Evolutionary conservation across 257 asterid genomes (phyloP), one percentile per base, ranked within the genome.

Genomic region (Craterostigma plantagineum): DNA sequence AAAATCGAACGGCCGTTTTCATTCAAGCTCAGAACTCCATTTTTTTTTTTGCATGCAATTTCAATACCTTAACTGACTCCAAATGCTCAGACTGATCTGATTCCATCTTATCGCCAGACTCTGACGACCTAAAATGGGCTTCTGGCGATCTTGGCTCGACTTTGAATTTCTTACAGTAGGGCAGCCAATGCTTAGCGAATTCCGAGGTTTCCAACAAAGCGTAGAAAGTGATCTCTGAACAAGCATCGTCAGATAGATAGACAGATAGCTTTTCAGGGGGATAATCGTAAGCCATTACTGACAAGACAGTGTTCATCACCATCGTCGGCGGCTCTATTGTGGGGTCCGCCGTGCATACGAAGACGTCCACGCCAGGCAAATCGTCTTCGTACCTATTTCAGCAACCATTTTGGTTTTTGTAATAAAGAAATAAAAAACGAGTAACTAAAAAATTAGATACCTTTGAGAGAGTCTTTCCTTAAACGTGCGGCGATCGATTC

Each of bases 341-440:
- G 0, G 87, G 93, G 60, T 84, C 92, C 16, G 96, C 96, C 0
- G 96, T 84, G 70, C 96, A 84, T 0, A 84, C 93, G 34, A 84
- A 84, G 10, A 84, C 38, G 44, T 80, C 93, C 11, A 84, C 87
- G n/a, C 74, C 58, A 1, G 92, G 92, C 65, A 84, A 63, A 15
- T 76, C 85, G 49, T 70, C 42, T 52, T 44, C 78, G 14, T 54
- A 67, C 71, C 90, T 73, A 56, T 34, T 38, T n/a, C 37, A 6
- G 11, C 7, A 7, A 34, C 11, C 18, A 40, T 3, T 12, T 14
- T 12, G n/a, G 3, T 4, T 7, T 12, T 2, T 1, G 3, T 16
- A 14, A 14, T 38, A 40, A 8, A 1, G 33, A 36, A 33, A 13
- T 9, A 8, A 36, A 17, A 51, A 6, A 3, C 11, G 3, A 11